Evolutionary conservation across 345 rosid species (phyloP).

Genomic region (Citrus cavaleriei): DNA sequence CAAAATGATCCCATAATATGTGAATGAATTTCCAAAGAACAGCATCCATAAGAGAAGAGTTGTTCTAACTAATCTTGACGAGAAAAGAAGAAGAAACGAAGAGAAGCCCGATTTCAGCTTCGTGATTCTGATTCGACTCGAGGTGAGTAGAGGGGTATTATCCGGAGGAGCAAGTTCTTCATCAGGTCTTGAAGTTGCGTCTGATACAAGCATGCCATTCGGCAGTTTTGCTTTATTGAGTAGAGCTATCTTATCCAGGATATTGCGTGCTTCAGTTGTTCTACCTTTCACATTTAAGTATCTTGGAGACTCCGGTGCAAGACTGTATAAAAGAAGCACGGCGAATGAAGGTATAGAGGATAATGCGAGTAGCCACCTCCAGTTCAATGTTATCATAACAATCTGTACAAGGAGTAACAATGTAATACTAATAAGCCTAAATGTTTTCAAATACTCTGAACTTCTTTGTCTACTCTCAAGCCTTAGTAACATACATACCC

Average conservation of each 20-base stretch:
- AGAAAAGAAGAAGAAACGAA: slow-evolving; percentile 32
- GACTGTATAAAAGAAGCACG: slow-evolving; percentile 36
- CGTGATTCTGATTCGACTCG: not conserved
- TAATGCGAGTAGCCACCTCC: no score
- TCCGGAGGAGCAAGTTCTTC: slow-evolving; percentile 1
- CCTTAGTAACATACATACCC: no score
- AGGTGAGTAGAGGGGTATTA: slow-evolving; percentile 9
- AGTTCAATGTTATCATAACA: no score
- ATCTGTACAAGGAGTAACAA: no score
- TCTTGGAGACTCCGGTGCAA: slow-evolving; percentile 60
- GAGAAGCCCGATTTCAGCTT: slow-evolving; percentile 25
- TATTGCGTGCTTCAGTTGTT: slow-evolving; percentile 34
- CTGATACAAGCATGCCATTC: slow-evolving; percentile 44
- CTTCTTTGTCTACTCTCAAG: no score
- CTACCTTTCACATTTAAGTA: slow-evolving; percentile 46
- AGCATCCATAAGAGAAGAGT: slow-evolving; percentile 57
- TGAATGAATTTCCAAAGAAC: slow-evolving; percentile 56
- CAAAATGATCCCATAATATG: slow-evolving; percentile 59
- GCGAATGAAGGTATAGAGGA: no score
- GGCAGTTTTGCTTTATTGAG: slow-evolving; percentile 40
- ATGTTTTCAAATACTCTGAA: no score
- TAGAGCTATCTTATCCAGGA: slow-evolving; percentile 44
- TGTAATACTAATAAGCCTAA: no score
- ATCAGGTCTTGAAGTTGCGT: slow-evolving; percentile 20
- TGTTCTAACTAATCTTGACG: slow-evolving; percentile 39